A percentile compares a stretch with the other conserved stretches of the same genome.
Evolutionary conservation across 75 land plant genomes (phyloP).

Genomic region (Sequoiadendron giganteum): DNA sequence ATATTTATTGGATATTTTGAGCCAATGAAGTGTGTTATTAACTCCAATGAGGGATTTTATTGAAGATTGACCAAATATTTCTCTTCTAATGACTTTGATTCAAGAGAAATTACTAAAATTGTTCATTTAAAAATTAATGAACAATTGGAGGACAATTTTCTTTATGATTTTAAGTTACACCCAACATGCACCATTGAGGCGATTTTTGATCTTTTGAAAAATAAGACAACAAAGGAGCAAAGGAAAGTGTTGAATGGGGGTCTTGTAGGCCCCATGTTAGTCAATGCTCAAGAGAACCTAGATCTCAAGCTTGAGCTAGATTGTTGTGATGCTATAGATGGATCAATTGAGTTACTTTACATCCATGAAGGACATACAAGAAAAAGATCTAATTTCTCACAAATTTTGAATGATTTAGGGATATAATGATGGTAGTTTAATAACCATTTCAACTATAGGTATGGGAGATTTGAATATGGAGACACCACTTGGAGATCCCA

Average conservation of each 20-base stretch:
- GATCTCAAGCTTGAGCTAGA: slow-evolving; percentile 78
- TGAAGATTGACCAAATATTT: slow-evolving; percentile 79
- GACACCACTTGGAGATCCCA: too few relatives aligned
- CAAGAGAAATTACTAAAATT: slow-evolving; percentile 64
- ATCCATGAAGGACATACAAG: too few relatives aligned
- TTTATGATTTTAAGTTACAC: slow-evolving; percentile 81
- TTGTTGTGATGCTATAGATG: slow-evolving; percentile 63
- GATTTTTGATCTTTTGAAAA: slow-evolving; percentile 55
- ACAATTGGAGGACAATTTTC: slow-evolving; percentile 41
- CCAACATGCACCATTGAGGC: slow-evolving; percentile 56
- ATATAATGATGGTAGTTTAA: too few relatives aligned
- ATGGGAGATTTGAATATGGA: too few relatives aligned
- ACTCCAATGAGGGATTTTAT: slow-evolving; percentile 73
- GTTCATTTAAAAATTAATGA: slow-evolving; percentile 64
- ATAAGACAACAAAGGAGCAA: slow-evolving; percentile 64
- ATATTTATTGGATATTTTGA: slow-evolving; percentile 95
- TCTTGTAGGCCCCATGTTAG: slow-evolving; percentile 79
- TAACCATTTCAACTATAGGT: too few relatives aligned
- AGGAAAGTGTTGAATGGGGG: slow-evolving; percentile 89
- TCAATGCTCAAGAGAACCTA: slow-evolving; percentile 79
- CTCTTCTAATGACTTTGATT: slow-evolving; percentile 58
- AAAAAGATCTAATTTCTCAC: too few relatives aligned
- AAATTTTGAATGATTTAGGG: too few relatives aligned
- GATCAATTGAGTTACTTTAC: too few relatives aligned
- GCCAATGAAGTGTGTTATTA: slow-evolving; percentile 83